Conservation (phyloP, 225 moss, liverwort and hornwort species). For the Sphagnum contortum region DNA sequence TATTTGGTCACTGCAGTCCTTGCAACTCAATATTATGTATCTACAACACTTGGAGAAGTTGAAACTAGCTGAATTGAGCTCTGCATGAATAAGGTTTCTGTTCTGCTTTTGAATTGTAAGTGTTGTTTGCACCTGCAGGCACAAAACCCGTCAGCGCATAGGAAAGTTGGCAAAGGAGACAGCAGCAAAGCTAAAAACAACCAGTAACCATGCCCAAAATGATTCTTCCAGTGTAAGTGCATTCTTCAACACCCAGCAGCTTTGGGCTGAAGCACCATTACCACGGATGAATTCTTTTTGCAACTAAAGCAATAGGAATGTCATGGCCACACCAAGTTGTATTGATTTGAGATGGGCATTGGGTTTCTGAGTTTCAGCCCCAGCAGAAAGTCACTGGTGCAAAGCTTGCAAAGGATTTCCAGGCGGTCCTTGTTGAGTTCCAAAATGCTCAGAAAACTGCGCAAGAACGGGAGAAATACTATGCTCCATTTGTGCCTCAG, state of each 20-base stretch:
- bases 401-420: conserved; percentile 96
- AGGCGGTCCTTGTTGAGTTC: conserved; percentile 86
- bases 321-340: no score
- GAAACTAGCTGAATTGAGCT: no score
- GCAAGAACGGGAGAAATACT: conserved; percentile 81
- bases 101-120: no score
- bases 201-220: conserved; percentile 67
- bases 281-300: background rate
- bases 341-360: no score
- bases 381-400: conserved; percentile 92
- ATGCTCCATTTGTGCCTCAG: conserved; percentile 69
- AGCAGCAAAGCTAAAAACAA: conserved; percentile 71
- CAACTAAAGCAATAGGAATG: background rate
- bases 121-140: conserved; percentile 28
- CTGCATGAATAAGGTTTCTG: no score
- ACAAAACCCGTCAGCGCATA: conserved; percentile 87
- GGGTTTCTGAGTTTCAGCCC: conserved; percentile 12
- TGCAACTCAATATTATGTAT: no score
- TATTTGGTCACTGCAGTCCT: no score
- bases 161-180: conserved; percentile 98
- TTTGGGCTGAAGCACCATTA: conserved; percentile 5
- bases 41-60: no score
- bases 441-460: conserved; percentile 82
- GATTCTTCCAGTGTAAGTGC: conserved; percentile 10
- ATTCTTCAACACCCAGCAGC: conserved; percentile 4